Percentiles rank a stretch among this genome's conserved stretches.
Conservation (phyloP, 306 rosid species). For the Myrica gale region DNA sequence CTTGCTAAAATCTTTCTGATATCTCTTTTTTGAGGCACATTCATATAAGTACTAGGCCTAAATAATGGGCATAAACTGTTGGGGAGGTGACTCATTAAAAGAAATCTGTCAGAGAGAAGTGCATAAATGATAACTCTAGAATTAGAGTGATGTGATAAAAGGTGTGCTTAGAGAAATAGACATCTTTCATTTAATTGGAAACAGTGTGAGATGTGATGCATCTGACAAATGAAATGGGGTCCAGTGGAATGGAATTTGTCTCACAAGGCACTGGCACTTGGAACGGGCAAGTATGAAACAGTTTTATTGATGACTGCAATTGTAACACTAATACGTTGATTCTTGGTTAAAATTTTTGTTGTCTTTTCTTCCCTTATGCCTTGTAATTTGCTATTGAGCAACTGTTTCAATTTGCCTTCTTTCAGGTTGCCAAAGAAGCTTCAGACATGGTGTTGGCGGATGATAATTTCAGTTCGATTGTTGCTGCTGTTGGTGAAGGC, state of each 20-base stretch:
- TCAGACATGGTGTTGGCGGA: constrained; percentile 97
- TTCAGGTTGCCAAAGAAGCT: constrained; percentile 96
- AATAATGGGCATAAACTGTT: constrained; percentile 1
- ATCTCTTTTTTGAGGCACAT: background rate
- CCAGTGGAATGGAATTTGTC: background rate
- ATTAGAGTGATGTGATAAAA: background rate
- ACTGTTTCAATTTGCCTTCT: background rate
- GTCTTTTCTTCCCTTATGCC: no score
- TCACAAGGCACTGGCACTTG: background rate
- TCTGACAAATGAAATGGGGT: background rate
- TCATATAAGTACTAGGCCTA: background rate
- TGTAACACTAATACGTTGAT: background rate
- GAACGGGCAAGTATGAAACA: background rate
- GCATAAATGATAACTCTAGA: background rate
- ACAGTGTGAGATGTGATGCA: constrained; percentile 1
- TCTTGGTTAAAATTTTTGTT: background rate
- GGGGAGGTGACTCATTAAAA: background rate
- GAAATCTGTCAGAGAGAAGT: background rate
- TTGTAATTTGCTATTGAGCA: no score
- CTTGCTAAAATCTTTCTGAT: background rate
- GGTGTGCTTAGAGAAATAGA: background rate
- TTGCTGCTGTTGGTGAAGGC: constrained; percentile 95
- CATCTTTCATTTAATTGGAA: background rate
- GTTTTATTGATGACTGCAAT: background rate
- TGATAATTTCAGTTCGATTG: constrained; percentile 89